Conservation (phyloP, 805 yeast genomes). For the Scheffersomyces spartinae region DNA sequence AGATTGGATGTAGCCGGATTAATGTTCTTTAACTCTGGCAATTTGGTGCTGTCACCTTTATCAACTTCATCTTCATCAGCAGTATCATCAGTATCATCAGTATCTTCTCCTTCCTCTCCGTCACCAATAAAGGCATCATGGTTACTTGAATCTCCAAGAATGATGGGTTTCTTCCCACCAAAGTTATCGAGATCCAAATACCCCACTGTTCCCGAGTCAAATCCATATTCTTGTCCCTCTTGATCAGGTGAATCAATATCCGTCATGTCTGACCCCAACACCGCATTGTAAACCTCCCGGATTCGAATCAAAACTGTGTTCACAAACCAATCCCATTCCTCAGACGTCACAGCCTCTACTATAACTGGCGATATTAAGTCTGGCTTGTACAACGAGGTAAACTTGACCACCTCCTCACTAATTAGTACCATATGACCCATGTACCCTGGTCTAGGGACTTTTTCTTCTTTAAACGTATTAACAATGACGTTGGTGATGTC, state of each 20-base stretch:
- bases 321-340: conserved; percentile 74
- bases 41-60: conserved; percentile 3
- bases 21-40: not conserved
- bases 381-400: conserved; percentile 50
- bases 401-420: conserved; percentile 93
- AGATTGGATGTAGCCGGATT: conserved; percentile 1
- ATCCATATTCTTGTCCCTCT: conserved; percentile 34
- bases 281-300: conserved; percentile 87
- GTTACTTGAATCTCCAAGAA: not conserved
- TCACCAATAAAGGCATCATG: conserved; percentile 6
- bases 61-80: conserved; percentile 21
- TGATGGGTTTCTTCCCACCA: conserved; percentile 5
- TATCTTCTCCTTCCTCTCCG: conserved; percentile 18
- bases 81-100: conserved; percentile 19
- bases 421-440: conserved; percentile 92
- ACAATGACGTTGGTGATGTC: conserved; percentile 18
- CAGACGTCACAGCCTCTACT: conserved; percentile 35
- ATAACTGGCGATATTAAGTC: conserved; percentile 46
- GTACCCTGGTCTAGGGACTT: conserved; percentile 71
- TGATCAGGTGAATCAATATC: conserved; percentile 28
- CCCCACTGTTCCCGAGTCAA: no score
- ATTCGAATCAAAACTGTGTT: conserved; percentile 76
- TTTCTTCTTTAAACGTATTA: conserved; percentile 28
- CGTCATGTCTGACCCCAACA: conserved; percentile 66
- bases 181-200: conserved; percentile 6